Evolutionary conservation across 23 red algal genomes (phyloP), one percentile per base, ranked within the genome.

Genomic region (Cyanidioschyzon merolae): DNA sequence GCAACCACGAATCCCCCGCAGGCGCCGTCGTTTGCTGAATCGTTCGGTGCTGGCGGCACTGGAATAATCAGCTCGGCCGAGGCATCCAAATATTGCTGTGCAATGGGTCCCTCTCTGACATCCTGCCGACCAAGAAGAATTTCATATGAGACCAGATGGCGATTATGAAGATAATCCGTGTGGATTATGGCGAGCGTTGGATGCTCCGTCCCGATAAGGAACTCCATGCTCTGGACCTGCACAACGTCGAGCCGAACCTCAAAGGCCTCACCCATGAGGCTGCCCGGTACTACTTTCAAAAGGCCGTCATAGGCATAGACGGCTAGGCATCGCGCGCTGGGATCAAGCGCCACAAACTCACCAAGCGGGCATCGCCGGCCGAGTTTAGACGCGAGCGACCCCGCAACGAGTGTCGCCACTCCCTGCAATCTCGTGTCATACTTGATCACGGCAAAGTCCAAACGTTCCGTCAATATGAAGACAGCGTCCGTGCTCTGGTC

Each of bases 181-280:
- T 83, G 86, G 0, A 96, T 59, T 0, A 96, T 74, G 59, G 92
- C 92, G 0, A 96, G 78, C 7, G 87, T 90, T 37, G 92, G 92
- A 39, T 40, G 36, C 38, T 74, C 63, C 1, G 75, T 68, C 30
- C 92, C 92, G 76, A 91, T 58, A 12, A 98, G 59, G 68, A 98
- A 98, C n/a, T 80, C 83, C 79, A 98, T 91, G 76, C 88, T 85
- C 16, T 76, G 75, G 38, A 98, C 82, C 27, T 81, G 45, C 21
- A 58, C 31, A 29, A 75, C 88, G 27, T 90, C 94, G 16, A 98
- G 59, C 1, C 94, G 85, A 25, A 98, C 86, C 50, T 98, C 90
- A 80, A 90, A 98, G 0, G 94, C 94, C 26, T 91, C 88, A 34
- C 81, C 80, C 25, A 79, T 79, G 37, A 59, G 75, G n/a, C 77